Evolutionary conservation across 148 eudicot genomes (phyloP), one percentile per base, ranked within the genome.

Genomic region (Spergularia marina): DNA sequence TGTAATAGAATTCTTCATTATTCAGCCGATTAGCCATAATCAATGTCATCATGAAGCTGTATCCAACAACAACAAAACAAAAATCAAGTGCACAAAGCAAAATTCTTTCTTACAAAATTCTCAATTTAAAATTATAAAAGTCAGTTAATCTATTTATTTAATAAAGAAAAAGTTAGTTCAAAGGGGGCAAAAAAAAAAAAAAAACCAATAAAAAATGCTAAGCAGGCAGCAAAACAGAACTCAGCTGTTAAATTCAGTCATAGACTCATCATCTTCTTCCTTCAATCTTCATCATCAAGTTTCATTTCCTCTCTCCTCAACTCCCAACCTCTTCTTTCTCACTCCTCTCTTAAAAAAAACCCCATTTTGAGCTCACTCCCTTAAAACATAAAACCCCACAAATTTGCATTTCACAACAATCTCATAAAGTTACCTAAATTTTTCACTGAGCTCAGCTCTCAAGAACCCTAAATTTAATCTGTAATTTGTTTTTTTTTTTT

Each of bases 401-500:
- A 2, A 7, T 53, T 12, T 65, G 34, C 52, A 59, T 62, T 74
- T n/a, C 9, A 44, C 36, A 16, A 47, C 23, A 51, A 61, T 40
- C 63, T 18, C 13, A 59, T n/a, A 59, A n/a, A 18, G 0, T 18
- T 12, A 9, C 21, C 12, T 15, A 2, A 4, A 39, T 20, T 3
- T 39, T 65, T 65, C 69, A 65, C 69, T 39, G 8, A 39, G 4
- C n/a, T 65, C 52, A 39, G 69, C 52, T 17, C 73, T 53, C 49
- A 62, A 67, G 10, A 83, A 78, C 80, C 88, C 86, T 68, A 74
- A 49, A 36, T 25, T 2, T 53, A 66, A 71, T 78, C 74, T 4
- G 56, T 74, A 9, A 53, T 71, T 70, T 55, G 66, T 21, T 68
- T 63, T 17, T 12, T 4, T 67, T 51, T 63, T 17, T 12, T 4